phyloP scores from a whole-genome alignment of 257 asterid species.

The Pogostemon cablin region DNA sequence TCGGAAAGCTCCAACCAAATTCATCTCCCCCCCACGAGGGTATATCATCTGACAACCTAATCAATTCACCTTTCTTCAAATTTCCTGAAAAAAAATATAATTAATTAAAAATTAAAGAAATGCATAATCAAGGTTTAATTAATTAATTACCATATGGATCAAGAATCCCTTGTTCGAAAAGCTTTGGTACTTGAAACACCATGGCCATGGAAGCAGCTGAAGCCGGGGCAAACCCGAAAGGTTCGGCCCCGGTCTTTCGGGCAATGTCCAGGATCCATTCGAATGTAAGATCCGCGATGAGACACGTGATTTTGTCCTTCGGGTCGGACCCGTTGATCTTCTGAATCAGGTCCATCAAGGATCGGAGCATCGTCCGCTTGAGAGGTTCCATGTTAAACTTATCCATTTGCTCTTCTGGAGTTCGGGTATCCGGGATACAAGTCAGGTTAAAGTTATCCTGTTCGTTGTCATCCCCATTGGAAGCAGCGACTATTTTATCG shows the following conservation, averaged over 20 bases:
- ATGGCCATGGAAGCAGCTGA: conserved; percentile 31
- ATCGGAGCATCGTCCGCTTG: conserved; percentile 28
- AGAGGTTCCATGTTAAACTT: conserved; percentile 24
- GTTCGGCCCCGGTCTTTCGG: conserved; percentile 28
- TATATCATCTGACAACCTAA: conserved; percentile 27
- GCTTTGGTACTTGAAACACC: conserved; percentile 7
- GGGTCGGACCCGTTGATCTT: conserved; percentile 22
- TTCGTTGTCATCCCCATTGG: neutral
- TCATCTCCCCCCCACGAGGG: conserved; percentile 32
- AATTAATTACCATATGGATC: conserved; percentile 28
- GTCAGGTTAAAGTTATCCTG: conserved; percentile 25
- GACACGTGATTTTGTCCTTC: conserved; percentile 35
- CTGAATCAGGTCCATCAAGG: conserved; percentile 28
- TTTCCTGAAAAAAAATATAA: conserved; percentile 22
- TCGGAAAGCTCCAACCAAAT: conserved; percentile 23
- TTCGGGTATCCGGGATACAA: conserved; percentile 35
- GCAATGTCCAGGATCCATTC: conserved; percentile 40
- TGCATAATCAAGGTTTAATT: neutral
- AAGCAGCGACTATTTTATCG: neutral
- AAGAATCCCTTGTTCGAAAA: conserved; percentile 27
- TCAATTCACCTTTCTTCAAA: conserved; percentile 25
- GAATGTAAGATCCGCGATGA: conserved; percentile 37
- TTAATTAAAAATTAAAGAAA: too few relatives aligned
- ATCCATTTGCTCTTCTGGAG: conserved; percentile 14
- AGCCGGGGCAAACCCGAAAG: conserved; percentile 25